Evolutionary conservation across 2,329 filamentous ascomycete species (phyloP).

Genomic region (Dryadomyces quercivorus): DNA sequence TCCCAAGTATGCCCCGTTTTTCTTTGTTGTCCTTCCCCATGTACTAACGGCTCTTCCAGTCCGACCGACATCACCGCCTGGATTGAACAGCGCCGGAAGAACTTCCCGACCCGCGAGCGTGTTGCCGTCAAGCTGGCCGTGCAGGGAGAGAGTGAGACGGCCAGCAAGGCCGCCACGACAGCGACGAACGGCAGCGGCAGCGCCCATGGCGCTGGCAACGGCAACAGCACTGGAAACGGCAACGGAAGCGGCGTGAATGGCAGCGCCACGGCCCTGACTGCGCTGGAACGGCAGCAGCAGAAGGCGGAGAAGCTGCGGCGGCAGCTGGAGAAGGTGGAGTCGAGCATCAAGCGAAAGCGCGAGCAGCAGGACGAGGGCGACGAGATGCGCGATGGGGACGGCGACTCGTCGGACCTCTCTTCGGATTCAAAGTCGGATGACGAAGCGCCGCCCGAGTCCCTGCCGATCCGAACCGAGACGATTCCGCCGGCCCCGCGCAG

Average conservation of each 20-base stretch:
- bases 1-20: constrained; percentile 33
- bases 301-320: constrained; percentile 50
- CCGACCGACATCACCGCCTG: constrained; percentile 64
- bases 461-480: constrained; percentile 31
- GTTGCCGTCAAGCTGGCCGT: constrained; percentile 49
- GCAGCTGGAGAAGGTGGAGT: constrained; percentile 59
- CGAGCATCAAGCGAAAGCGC: constrained; percentile 55
- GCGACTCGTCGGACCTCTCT: constrained; percentile 24
- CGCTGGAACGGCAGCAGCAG: constrained; percentile 40
- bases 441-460: constrained; percentile 39
- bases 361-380: constrained; percentile 56
- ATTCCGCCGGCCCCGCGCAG: constrained; percentile 36
- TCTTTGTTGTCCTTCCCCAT: neutral
- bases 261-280: constrained; percentile 25
- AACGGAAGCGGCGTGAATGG: constrained; percentile 22
- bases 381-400: constrained; percentile 41
- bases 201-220: too few relatives aligned
- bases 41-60: constrained; percentile 18
- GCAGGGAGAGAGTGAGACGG: constrained; percentile 33
- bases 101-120: constrained; percentile 68
- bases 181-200: constrained; percentile 23
- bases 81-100: constrained; percentile 67
- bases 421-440: constrained; percentile 40
- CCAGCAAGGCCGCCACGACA: constrained; percentile 39
- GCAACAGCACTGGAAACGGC: constrained; percentile 17